A percentile compares a stretch with the other conserved stretches of the same genome.
phyloP scores from a whole-genome alignment of 2,329 filamentous ascomycete species.

The Ophiostoma australiae region DNA sequence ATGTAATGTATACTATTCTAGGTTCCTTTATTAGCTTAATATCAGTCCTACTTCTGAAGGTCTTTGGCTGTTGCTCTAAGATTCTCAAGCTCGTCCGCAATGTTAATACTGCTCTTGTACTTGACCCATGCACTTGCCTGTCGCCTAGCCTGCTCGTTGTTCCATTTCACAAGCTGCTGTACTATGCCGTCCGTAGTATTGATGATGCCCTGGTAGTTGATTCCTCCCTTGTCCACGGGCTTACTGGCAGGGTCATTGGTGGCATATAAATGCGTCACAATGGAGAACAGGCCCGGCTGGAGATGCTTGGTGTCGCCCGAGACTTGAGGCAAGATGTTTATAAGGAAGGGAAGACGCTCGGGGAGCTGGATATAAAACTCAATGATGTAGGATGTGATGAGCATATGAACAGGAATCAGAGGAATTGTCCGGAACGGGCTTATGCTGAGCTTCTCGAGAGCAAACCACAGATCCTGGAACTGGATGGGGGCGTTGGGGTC shows the following conservation, averaged over 20 bases:
- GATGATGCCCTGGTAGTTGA: slow-evolving; percentile 39
- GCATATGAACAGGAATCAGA: slow-evolving; percentile 35
- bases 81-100: slow-evolving; percentile 35
- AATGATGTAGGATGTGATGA: slow-evolving; percentile 37
- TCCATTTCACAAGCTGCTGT: slow-evolving; percentile 42
- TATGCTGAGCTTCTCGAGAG: slow-evolving; percentile 35
- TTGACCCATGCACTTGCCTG: slow-evolving; percentile 29
- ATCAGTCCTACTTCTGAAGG: not conserved
- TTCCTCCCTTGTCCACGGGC: slow-evolving; percentile 36
- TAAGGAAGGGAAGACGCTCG: slow-evolving; percentile 30
- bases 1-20: not conserved
- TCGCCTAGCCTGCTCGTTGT: slow-evolving; percentile 35
- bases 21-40: not conserved
- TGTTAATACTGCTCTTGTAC: slow-evolving; percentile 38
- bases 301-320: slow-evolving; percentile 36
- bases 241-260: slow-evolving; percentile 34
- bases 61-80: not conserved
- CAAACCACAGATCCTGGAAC: slow-evolving; percentile 37
- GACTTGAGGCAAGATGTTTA: slow-evolving; percentile 33
- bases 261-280: slow-evolving; percentile 39
- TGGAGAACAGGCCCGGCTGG: slow-evolving; percentile 40
- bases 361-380: slow-evolving; percentile 38
- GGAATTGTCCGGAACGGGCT: slow-evolving; percentile 36
- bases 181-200: slow-evolving; percentile 40
- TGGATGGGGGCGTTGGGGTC: slow-evolving; percentile 41